A percentile compares a stretch with the other conserved stretches of the same genome.
phyloP scores from a whole-genome alignment of 2,329 filamentous ascomycete genomes.

The Colletotrichum horii region DNA sequence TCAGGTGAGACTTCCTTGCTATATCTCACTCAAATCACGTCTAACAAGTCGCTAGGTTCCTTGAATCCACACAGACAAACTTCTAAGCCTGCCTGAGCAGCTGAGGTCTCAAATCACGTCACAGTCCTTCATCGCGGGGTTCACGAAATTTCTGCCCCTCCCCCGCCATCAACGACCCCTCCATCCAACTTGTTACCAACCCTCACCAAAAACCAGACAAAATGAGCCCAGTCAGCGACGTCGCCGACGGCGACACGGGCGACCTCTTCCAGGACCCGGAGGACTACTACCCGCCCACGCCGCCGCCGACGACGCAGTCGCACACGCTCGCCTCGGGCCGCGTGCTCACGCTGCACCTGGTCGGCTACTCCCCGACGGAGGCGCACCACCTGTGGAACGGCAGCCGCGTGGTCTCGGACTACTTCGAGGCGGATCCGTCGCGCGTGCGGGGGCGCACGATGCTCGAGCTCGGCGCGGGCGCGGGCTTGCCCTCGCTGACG shows the following conservation, averaged over 20 bases:
- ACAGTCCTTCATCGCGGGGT: background rate
- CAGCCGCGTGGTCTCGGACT: constrained; percentile 76
- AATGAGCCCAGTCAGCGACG: constrained; percentile 17
- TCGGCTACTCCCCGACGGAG: constrained; percentile 88
- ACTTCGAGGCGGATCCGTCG: constrained; percentile 73
- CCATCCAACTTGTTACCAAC: background rate
- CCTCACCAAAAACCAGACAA: background rate
- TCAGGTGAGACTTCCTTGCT: background rate
- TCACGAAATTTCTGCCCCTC: background rate
- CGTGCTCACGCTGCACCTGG: constrained; percentile 74
- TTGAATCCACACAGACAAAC: background rate
- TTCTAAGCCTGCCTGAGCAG: background rate
- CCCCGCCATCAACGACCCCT: background rate
- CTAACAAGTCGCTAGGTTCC: background rate
- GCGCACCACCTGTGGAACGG: constrained; percentile 94
- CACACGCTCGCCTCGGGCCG: constrained; percentile 73
- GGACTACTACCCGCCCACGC: constrained; percentile 80
- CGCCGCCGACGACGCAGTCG: constrained; percentile 73
- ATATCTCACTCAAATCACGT: fast-evolving
- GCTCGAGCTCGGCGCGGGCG: constrained; percentile 88
- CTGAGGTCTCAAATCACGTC: background rate
- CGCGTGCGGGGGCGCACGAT: constrained; percentile 73
- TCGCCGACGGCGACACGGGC: constrained; percentile 39
- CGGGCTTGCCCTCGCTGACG: constrained; percentile 82
- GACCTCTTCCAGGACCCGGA: constrained; percentile 81